phyloP scores from a whole-genome alignment of 2,329 filamentous ascomycete species.

The Neobulgaria alba region DNA sequence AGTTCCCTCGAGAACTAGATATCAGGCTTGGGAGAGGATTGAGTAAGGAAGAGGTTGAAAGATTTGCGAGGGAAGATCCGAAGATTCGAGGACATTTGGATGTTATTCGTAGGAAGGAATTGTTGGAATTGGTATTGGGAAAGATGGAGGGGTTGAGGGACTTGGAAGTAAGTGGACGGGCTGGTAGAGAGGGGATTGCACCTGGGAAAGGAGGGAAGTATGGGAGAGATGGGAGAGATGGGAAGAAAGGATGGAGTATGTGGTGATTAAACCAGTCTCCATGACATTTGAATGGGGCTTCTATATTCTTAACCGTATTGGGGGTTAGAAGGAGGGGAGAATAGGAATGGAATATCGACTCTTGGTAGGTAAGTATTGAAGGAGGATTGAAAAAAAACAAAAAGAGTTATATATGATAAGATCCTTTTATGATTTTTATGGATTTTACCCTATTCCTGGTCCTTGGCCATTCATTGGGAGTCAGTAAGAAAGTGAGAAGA shows the following conservation, averaged over 20 bases:
- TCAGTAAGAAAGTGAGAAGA: no score
- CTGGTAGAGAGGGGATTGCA: slow-evolving; percentile 17
- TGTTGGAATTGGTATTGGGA: slow-evolving; percentile 83
- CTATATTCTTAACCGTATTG: no score
- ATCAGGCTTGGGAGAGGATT: slow-evolving; percentile 74
- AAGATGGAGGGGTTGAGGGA: slow-evolving; percentile 91
- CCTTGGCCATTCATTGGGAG: no score
- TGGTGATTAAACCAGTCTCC: no score
- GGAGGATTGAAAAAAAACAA: no score
- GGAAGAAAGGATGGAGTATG: slow-evolving; percentile 19
- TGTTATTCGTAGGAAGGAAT: slow-evolving; percentile 82
- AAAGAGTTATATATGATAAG: no score
- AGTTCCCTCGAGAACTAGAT: slow-evolving; percentile 90
- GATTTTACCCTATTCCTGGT: no score
- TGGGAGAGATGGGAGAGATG: slow-evolving; percentile 10
- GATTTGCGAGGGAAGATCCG: slow-evolving; percentile 86
- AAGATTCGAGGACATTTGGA: slow-evolving; percentile 85
- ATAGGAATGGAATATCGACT: no score
- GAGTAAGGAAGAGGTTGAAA: slow-evolving; percentile 71
- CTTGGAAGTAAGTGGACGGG: slow-evolving; percentile 65
- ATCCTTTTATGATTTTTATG: no score
- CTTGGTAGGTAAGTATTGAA: no score
- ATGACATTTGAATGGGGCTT: no score
- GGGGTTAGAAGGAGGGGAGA: no score
- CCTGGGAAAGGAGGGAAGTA: slow-evolving; percentile 7